These are phyloP conservation scores for Ulmus americana DNA, from an alignment of 331 rosid genomes.

Conservation along the genomic window DNA sequence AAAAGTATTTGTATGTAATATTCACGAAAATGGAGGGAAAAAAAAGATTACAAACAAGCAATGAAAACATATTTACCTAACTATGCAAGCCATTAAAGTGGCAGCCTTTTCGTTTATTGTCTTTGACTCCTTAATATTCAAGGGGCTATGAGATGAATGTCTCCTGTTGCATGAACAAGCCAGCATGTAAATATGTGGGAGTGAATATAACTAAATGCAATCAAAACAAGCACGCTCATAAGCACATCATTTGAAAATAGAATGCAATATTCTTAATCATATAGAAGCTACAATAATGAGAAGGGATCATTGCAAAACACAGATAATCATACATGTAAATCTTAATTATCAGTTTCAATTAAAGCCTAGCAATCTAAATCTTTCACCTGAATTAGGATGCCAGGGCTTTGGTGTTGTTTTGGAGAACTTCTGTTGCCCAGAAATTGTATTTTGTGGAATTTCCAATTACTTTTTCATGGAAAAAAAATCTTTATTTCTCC, in stretches of 20 bases:
- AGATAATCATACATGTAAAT: background rate
- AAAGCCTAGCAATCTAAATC: no score
- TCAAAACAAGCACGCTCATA: background rate
- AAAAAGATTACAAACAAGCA: constrained; percentile 6
- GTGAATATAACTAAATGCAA: background rate
- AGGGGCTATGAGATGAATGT: constrained; percentile 36
- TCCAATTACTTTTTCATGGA: no score
- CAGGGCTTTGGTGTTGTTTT: no score
- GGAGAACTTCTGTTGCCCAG: no score
- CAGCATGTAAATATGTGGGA: background rate
- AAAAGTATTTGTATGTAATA: background rate
- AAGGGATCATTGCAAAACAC: background rate
- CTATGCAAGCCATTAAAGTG: constrained; percentile 43
- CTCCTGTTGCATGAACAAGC: constrained; percentile 55
- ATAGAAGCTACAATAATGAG: background rate
- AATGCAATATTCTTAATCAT: background rate
- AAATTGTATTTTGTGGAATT: no score
- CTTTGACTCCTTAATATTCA: constrained; percentile 35
- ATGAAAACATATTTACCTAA: constrained; percentile 43
- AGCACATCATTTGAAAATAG: background rate
- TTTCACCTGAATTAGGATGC: no score
- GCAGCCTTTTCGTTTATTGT: constrained; percentile 44
- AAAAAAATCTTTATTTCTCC: no score
- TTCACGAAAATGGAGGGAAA: background rate
- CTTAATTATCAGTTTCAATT: no score